A percentile compares a stretch with the other conserved stretches of the same genome.
phyloP scores from a whole-genome alignment of 106 monocot genomes.

The Apostasia shenzhenica region DNA sequence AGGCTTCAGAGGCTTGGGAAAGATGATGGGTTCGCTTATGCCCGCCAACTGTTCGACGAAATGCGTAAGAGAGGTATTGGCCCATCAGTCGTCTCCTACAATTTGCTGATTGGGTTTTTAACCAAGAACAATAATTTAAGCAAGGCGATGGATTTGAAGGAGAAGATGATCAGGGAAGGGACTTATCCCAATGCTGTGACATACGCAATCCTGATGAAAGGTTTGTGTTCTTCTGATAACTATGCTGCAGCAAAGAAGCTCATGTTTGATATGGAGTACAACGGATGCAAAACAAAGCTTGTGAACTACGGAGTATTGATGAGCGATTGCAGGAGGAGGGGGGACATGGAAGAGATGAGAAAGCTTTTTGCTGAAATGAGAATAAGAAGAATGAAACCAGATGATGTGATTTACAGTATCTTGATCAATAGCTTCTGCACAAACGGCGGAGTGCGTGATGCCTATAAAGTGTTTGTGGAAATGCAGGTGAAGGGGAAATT shows the following conservation, averaged over 20 bases:
- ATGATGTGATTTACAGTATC: constrained; percentile 54
- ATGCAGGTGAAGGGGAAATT: constrained; percentile 57
- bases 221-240: constrained; percentile 45
- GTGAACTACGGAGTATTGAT: constrained; percentile 85
- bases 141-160: constrained; percentile 42
- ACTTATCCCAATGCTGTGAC: constrained; percentile 63
- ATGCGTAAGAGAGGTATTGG: constrained; percentile 45
- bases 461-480: constrained; percentile 77
- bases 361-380: constrained; percentile 67
- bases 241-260: constrained; percentile 62
- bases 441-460: constrained; percentile 46
- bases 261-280: constrained; percentile 96
- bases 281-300: constrained; percentile 45
- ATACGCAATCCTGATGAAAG: constrained; percentile 75
- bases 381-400: constrained; percentile 44
- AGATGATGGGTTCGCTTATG: constrained; percentile 17
- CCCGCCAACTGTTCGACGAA: constrained; percentile 60
- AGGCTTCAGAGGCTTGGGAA: constrained; percentile 11
- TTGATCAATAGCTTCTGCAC: constrained; percentile 54
- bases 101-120: constrained; percentile 53
- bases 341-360: constrained; percentile 38
- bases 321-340: constrained; percentile 50
- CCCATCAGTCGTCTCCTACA: constrained; percentile 71
- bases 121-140: constrained; percentile 21
- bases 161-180: constrained; percentile 49